Evolutionary conservation across 2,329 filamentous ascomycete species (phyloP), one percentile per base, ranked within the genome.

Genomic region (Fusarium sublunatum): DNA sequence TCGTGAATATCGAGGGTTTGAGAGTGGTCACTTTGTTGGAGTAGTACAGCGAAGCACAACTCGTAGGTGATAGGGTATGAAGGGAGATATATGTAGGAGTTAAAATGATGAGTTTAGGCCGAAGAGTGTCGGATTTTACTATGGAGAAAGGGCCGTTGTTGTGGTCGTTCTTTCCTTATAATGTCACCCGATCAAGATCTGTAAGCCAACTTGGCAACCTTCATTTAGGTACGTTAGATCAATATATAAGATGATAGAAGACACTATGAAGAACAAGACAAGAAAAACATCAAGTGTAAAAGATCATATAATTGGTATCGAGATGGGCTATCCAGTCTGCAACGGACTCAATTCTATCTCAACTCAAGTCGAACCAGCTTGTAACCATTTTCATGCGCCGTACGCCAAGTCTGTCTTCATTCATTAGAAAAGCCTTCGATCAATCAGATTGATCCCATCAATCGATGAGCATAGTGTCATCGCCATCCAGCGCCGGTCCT

Each of bases 381-480:
- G 46, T 49, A 65, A 60, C 58, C 58, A 43, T 67, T 62, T 64
- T 60, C 12, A 60, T 69, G 61, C 69, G 66, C 69, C 69, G 49
- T 57, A 71, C 69, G 69, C 69, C 69, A 53, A 53, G 26, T 62
- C 46, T 62, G 45, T 56, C 57, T 60, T 67, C 39, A 50, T 57
- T 69, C 66, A 69, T 71, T 71, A 70, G 45, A 51, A 65, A 63
- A 43, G 40, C 32, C 29, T 50, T 58, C 59, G 40, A 38, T 53
- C 40, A 36, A 32, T n/a, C 47, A 43, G 29, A 39, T 25, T 28
- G 24, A n/a, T 25, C 53, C 69, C 51, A 76, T 62, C 66, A 79
- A 62, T 86, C 88, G 70, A 93, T 84, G 72, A 93, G 82, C 92
- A 97, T 97, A 13, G 93, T 97, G 80, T 98, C 94, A 75, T 98